A percentile compares a stretch with the other conserved stretches of the same genome.
Evolutionary conservation across 2,329 filamentous ascomycete species (phyloP).

Genomic region (Zymoseptoria brevis): DNA sequence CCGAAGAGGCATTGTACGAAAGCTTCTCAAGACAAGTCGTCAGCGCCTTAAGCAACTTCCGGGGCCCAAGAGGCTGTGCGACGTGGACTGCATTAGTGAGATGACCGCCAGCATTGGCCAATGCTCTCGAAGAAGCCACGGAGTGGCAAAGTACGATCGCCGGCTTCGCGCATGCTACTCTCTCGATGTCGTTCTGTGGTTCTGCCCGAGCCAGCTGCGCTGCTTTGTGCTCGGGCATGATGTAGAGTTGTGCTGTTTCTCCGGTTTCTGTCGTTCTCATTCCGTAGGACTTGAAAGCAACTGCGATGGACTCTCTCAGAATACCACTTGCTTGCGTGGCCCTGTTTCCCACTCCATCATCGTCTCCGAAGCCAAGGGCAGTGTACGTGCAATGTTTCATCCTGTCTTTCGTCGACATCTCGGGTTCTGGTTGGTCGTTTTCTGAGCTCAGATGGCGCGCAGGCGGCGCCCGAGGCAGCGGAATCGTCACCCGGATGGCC

Average conservation of each 20-base stretch:
- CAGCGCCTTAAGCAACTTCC: slow-evolving; percentile 6
- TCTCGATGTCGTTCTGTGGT: background rate
- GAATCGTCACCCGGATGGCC: slow-evolving; percentile 3
- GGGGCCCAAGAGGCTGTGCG: slow-evolving; percentile 8
- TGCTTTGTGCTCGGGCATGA: background rate
- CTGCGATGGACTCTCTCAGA: background rate
- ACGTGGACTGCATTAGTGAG: background rate
- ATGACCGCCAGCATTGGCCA: background rate
- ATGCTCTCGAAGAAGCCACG: background rate
- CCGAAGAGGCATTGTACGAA: too few relatives aligned
- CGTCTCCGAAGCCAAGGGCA: background rate
- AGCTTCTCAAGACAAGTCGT: slow-evolving; percentile 1
- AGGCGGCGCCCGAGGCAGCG: background rate
- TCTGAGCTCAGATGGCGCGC: background rate
- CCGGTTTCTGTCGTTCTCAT: background rate
- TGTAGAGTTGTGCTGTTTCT: background rate
- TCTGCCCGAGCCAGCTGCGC: background rate
- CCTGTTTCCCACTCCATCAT: background rate
- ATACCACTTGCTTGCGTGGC: background rate
- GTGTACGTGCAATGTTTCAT: background rate
- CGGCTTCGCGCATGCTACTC: background rate
- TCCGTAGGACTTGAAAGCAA: background rate
- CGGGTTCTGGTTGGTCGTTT: background rate
- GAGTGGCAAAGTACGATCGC: background rate
- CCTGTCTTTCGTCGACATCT: background rate